Evolutionary conservation across 1,284 basidiomycete genomes (phyloP), one percentile per base, ranked within the genome.

Genomic region (Naganishia cerealis): DNA sequence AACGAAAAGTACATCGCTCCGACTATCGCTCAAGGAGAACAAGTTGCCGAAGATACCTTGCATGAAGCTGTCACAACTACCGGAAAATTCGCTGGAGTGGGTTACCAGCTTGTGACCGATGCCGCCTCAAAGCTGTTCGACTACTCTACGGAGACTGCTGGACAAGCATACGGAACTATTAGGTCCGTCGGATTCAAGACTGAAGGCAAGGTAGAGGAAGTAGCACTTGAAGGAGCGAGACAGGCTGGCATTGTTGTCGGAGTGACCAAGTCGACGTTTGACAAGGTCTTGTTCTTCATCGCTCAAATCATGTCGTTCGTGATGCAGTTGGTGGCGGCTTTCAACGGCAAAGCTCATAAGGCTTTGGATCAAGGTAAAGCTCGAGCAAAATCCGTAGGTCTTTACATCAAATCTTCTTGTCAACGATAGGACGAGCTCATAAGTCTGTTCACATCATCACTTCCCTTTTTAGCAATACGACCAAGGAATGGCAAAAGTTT

Each of bases 1-100:
- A 53, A 54, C 50, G 61, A 63, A 15, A 63, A 63, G 50, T 63
- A 63, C 61, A 63, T 63, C 52, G 52, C 52, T 29, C 61, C 61
- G 2, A 63, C 21, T 2, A 53, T 63, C 18, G 61, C 61, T 26
- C 50, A 63, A 29, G 61, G 61, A 15, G 61, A 63, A 54, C 61
- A 63, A 18, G 61, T 54, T 21, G 50, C 61, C 13, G 61, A 63
- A 53, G 61, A 63, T 24, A 54, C 50, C 53, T 63, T 63, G 50
- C 61, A 63, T 24, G 61, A 63, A 26, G 61, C 61, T 16, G 61
- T 63, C 36, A 16, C 38, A 3, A 63, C 61, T 21, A 63, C 48
- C 53, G 61, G 61, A 39, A 63, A 63, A 38, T 36, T 63, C 8
- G 61, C 61, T n/a, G 61, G 61, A 39, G 50, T 21, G 38, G 39